Base-by-base conservation (phyloP, 169 alveolate species). In the Eimeria sp. region DNA sequence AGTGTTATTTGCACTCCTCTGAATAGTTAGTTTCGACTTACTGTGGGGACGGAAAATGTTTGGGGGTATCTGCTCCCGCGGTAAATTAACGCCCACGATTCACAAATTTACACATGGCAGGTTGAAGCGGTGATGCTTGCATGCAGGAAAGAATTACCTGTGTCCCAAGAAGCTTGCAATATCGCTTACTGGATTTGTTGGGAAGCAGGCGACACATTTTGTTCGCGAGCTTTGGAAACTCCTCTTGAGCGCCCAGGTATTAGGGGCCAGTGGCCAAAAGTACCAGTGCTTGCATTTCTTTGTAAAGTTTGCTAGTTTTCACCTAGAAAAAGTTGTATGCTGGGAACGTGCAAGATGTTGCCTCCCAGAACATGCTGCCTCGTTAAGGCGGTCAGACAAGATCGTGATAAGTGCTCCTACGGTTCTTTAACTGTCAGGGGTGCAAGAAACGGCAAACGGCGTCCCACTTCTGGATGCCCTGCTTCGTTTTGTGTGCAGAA, bases 211-310 rank as follows among this genome's bases (percentile, higher is more conserved):
- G 61, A 43, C 89, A 9, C 94, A 73, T 18, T 97, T 97, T 30
- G 98, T 97, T 34, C 70, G 94, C 70, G 97, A 95, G 27, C 90
- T 97, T 30, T 97, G 98, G 97, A 95, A 80, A 43, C 96, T 97
- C 45, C 96, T 97, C 58, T 30, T 95, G 83, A 63, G 96, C 14
- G 98, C 98, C 25, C 95, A 97, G 95, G 95, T 91, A 11, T 51
- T 25, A 16, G 22, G 30, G 76, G 13, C 4, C 83, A 30, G 13
- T 16, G 27, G 57, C 5, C 57, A 73, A 4, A 40, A 73, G 6
- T 30, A 20, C 22, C 63, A 6, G 34, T 25, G 25, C 51, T 25
- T 25, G 67, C 88, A 27, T 10, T 73, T 34, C 51, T 18, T 5
- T 5, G 40, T 0, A 0, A 18, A 4, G 54, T 40, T 2, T 16